Evolutionary conservation across 1,139 yeast genomes (phyloP).

Genomic region (Candida gigantensis): DNA sequence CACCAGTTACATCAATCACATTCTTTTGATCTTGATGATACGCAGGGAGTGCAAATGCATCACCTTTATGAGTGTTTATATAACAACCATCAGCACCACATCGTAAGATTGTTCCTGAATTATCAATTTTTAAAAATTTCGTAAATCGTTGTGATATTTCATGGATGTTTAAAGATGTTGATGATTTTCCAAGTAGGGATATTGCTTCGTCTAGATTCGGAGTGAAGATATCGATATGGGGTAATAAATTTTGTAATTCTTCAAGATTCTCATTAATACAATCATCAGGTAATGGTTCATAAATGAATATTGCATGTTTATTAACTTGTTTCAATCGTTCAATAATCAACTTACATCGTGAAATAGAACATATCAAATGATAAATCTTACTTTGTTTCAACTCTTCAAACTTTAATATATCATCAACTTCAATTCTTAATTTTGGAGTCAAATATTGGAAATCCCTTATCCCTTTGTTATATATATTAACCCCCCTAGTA

Average conservation of each 20-base stretch:
- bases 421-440: conserved; percentile 61
- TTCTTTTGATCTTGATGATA: conserved; percentile 55
- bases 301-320: conserved; percentile 50
- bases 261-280: conserved; percentile 55
- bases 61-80: conserved; percentile 17
- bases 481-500: conserved; percentile 79
- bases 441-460: conserved; percentile 56
- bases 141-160: conserved; percentile 45
- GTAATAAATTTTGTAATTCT: conserved; percentile 41
- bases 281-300: conserved; percentile 87
- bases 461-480: conserved; percentile 59
- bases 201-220: conserved; percentile 84
- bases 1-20: conserved; percentile 90
- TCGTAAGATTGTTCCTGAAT: conserved; percentile 58
- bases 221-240: conserved; percentile 60
- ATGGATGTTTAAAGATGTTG: too few relatives aligned
- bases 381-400: conserved; percentile 48
- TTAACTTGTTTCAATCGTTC: conserved; percentile 27
- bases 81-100: conserved; percentile 73
- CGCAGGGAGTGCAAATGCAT: conserved; percentile 59
- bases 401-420: conserved; percentile 43
- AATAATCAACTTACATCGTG: conserved; percentile 53
- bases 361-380: conserved; percentile 78
- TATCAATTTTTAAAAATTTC: conserved; percentile 34
- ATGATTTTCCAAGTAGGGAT: too few relatives aligned